These are phyloP conservation scores for Mycosphaerelloides madeirae DNA, from an alignment of 2,329 filamentous ascomycete genomes.

Conservation along the genomic window DNA sequence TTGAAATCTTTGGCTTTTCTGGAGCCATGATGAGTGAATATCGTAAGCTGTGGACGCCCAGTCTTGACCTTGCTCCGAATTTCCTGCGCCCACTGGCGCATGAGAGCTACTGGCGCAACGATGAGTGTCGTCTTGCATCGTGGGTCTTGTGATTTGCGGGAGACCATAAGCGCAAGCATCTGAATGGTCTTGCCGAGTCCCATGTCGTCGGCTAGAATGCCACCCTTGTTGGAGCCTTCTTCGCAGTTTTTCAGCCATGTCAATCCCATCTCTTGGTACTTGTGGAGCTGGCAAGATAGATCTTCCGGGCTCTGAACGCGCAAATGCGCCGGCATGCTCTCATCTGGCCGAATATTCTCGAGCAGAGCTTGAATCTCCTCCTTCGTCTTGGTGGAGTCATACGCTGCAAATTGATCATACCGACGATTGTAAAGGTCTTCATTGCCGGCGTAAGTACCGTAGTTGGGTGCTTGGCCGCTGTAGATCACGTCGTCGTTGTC, in stretches of 20 bases:
- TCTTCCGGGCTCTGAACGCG: conserved; percentile 65
- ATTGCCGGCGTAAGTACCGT: conserved; percentile 21
- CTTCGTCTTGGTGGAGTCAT: conserved; percentile 50
- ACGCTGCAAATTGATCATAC: conserved; percentile 22
- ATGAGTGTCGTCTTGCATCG: conserved; percentile 71
- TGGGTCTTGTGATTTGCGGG: conserved; percentile 57
- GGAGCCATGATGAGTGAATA: conserved; percentile 63
- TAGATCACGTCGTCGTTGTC: conserved; percentile 26
- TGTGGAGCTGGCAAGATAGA: conserved; percentile 66
- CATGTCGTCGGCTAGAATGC: conserved; percentile 78
- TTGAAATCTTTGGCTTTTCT: conserved; percentile 56
- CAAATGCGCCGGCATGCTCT: conserved; percentile 48
- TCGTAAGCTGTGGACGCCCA: conserved; percentile 53
- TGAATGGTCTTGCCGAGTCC: conserved; percentile 82
- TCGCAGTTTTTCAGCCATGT: conserved; percentile 74
- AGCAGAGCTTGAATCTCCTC: conserved; percentile 67
- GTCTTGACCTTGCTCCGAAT: conserved; percentile 64
- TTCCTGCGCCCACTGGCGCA: conserved; percentile 81
- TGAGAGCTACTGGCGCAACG: conserved; percentile 71
- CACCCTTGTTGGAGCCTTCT: conserved; percentile 64
- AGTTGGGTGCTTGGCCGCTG: conserved; percentile 17
- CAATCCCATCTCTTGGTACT: conserved; percentile 74
- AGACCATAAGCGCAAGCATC: conserved; percentile 70
- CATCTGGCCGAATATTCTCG: conserved; percentile 68
- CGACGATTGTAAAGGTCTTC: conserved; percentile 24